Percentiles rank a stretch among this genome's conserved stretches.
These are phyloP conservation scores for Aspergillus pseudoterreus DNA, from an alignment of 2,329 filamentous ascomycete species.

Conservation along the genomic window DNA sequence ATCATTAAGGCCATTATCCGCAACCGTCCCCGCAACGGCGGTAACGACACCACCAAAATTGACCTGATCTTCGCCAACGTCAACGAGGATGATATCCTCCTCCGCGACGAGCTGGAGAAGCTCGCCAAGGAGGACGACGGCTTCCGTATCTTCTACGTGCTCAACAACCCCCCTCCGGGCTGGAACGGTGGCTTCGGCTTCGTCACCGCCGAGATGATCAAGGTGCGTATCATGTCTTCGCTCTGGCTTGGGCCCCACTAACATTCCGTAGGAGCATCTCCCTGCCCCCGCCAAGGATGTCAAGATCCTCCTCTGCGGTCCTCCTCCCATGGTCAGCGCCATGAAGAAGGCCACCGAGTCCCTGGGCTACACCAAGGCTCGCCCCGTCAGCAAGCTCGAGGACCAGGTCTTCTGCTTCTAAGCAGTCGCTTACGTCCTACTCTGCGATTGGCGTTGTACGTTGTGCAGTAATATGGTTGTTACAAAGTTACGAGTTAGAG, in stretches of 20 bases:
- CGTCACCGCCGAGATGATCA: slow-evolving; percentile 93
- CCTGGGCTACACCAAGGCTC: slow-evolving; percentile 87
- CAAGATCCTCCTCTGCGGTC: slow-evolving; percentile 92
- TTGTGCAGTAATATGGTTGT: neutral
- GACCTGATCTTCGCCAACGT: slow-evolving; percentile 98
- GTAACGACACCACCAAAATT: slow-evolving; percentile 81
- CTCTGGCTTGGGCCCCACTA: neutral
- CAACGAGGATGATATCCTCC: slow-evolving; percentile 83
- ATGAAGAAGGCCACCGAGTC: slow-evolving; percentile 94
- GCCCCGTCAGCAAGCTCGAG: slow-evolving; percentile 93
- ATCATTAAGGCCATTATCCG: slow-evolving; percentile 86
- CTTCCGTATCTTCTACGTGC: slow-evolving; percentile 88
- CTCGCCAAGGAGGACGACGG: slow-evolving; percentile 72
- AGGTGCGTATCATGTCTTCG: slow-evolving; percentile 49
- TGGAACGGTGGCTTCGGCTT: slow-evolving; percentile 95
- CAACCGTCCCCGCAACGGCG: slow-evolving; percentile 60
- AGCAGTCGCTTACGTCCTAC: slow-evolving; percentile 15
- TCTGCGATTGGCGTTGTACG: neutral
- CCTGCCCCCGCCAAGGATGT: slow-evolving; percentile 80
- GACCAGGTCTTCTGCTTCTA: slow-evolving; percentile 98
- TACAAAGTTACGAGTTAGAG: neutral
- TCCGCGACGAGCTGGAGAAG: slow-evolving; percentile 85
- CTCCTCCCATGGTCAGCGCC: slow-evolving; percentile 92
- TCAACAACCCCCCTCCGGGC: slow-evolving; percentile 89
- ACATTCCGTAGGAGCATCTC: slow-evolving; percentile 47